These are phyloP conservation scores for Trichoderma aggressivum DNA, from an alignment of 2,329 filamentous ascomycete genomes.

Conservation along the genomic window DNA sequence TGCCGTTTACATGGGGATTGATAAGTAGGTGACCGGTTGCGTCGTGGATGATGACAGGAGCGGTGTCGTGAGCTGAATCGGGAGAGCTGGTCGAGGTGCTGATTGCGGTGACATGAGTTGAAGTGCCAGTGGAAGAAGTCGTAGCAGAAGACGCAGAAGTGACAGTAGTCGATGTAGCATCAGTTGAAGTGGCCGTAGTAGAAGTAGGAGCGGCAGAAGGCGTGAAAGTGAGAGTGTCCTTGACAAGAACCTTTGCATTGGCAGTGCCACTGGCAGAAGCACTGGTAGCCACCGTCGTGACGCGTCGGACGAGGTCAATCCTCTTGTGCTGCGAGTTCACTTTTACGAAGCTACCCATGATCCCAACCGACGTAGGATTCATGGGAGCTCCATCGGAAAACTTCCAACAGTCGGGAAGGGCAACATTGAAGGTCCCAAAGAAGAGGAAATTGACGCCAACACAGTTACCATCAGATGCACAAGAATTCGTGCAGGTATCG, in stretches of 20 bases:
- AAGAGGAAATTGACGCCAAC: background rate
- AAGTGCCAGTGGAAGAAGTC: background rate
- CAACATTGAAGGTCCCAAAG: background rate
- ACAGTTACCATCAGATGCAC: background rate
- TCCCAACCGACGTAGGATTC: background rate
- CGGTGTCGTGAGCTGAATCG: background rate
- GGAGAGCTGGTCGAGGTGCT: background rate
- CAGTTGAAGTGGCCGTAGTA: background rate
- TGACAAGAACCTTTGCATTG: background rate
- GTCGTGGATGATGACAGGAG: background rate
- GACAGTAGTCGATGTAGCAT: background rate
- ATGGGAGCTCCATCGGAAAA: background rate
- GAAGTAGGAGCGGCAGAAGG: background rate
- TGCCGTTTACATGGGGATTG: constrained; percentile 4
- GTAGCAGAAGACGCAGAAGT: background rate
- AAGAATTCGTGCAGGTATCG: background rate
- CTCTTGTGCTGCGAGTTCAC: background rate
- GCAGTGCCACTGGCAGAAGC: background rate
- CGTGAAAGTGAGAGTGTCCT: background rate
- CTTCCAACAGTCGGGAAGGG: background rate
- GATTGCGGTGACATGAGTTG: background rate
- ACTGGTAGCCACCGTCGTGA: background rate
- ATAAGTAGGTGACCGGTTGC: background rate
- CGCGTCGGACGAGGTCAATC: background rate
- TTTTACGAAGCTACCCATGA: background rate